Base-by-base conservation (phyloP, 208 protist genomes). In the Wallacemonas sp. region DNA sequence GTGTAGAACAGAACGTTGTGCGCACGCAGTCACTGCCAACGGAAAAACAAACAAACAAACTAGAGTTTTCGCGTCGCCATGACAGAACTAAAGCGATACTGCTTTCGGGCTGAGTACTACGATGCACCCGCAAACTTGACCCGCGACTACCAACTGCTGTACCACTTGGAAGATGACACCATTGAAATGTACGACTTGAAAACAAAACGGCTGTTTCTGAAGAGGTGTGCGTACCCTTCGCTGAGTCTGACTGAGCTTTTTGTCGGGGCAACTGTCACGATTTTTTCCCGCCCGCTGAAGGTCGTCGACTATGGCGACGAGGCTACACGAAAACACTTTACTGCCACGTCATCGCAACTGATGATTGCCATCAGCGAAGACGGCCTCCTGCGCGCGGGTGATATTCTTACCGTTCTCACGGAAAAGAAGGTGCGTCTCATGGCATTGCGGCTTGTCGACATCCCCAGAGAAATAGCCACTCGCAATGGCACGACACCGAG, bases 121-220 rank as follows among this genome's bases (percentile, higher is more conserved):
- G 93, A 97, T 68, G 87, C 88, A 31, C 89, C 94, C 2, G 95
- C 97, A 24, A 92, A 76, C 46, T 49, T 98, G 31, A 83, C 80
- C 28, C 80, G 95, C 9, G 70, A 79, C 21, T 98, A 98, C 80
- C 80, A 91, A 41, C 69, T 98, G n/a, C 64, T 96, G 42, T 98
- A 94, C 74, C 96, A 87, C 70, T 62, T 79, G 1, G 78, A 84
- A 14, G 91, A 98, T 65, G 72, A 90, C 39, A 96, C 95, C 8
- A 91, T 98, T 63, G 97, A 98, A 70, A 98, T 98, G 94, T 93
- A 90, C 77, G 91, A 98, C 69, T 55, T 96, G 38, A 97, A 97
- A 73, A 96, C 84, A 30, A 91, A 90, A 56, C 79, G 88, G 15
- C 70, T 93, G 22, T 98, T 98, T 79, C 75, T 98, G 53, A 98